A percentile compares a stretch with the other conserved stretches of the same genome.
Evolutionary conservation across 192 early-diverging fungal species (phyloP).

Genomic region (Rhizophagus sp.): DNA sequence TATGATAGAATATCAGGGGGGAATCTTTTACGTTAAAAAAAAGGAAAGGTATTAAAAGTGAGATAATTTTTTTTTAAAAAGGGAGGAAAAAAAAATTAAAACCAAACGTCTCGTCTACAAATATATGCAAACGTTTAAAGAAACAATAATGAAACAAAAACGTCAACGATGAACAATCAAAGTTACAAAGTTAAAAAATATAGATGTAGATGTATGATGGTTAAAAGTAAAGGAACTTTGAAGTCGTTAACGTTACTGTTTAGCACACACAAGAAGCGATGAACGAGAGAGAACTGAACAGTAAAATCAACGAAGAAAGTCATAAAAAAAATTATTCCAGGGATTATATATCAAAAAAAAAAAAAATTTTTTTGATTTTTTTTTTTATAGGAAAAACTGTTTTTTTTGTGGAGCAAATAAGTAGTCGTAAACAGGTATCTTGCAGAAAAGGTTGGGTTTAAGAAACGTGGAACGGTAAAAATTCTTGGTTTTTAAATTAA

Average conservation of each 20-base stretch:
- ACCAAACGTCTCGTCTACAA: not conserved
- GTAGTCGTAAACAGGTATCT: not conserved
- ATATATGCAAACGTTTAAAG: not conserved
- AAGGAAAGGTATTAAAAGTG: not conserved
- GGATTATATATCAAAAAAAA: not conserved
- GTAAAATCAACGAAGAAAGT: not conserved
- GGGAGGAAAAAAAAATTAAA: not conserved
- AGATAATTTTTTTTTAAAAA: not conserved
- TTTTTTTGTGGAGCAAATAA: not conserved
- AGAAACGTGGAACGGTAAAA: not conserved
- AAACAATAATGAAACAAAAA: slow-evolving; percentile 5
- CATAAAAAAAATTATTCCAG: slow-evolving; percentile 2
- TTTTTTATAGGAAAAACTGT: not conserved
- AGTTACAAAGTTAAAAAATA: not conserved
- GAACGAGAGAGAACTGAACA: slow-evolving; percentile 1
- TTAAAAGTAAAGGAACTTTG: slow-evolving; percentile 1
- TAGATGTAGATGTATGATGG: not conserved
- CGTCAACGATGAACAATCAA: not conserved
- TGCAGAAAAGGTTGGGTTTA: not conserved
- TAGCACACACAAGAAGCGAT: not conserved
- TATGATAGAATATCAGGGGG: not conserved
- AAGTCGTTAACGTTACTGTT: slow-evolving; percentile 14
- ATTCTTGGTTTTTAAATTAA: not conserved
- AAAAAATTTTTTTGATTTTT: slow-evolving; percentile 4
- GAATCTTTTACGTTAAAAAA: too few relatives aligned